These are phyloP conservation scores for Pisolithus albus DNA, from an alignment of 768 basidiomycete genomes.

Conservation along the genomic window DNA sequence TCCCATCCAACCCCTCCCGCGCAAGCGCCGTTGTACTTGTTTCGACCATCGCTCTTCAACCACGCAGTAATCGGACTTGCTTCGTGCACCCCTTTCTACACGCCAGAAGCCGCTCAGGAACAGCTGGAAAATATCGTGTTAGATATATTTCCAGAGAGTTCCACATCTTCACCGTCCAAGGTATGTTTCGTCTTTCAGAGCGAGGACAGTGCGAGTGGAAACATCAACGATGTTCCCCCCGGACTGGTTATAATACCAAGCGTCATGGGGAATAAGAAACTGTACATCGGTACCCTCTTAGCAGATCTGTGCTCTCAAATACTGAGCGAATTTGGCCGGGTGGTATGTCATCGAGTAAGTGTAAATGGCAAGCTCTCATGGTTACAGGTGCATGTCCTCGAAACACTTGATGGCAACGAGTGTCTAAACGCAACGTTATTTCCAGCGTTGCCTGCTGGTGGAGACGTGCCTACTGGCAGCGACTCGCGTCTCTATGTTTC, in stretches of 20 bases:
- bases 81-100: conserved; percentile 51
- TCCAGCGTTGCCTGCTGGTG: conserved; percentile 51
- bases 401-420: conserved; percentile 81
- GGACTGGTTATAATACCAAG: conserved; percentile 76
- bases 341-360: conserved; percentile 48
- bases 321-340: conserved; percentile 73
- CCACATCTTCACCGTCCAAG: conserved; percentile 70
- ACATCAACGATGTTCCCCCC: conserved; percentile 48
- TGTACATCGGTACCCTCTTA: conserved; percentile 83
- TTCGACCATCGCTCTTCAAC: conserved; percentile 77
- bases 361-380: conserved; percentile 5
- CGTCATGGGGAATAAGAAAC: conserved; percentile 79
- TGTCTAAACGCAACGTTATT: conserved; percentile 67
- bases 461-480: conserved; percentile 55
- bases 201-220: conserved; percentile 44
- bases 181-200: conserved; percentile 84
- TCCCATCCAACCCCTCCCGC: conserved; percentile 68
- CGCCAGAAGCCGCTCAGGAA: conserved; percentile 45
- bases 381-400: conserved; percentile 64
- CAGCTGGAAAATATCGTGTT: conserved; percentile 62
- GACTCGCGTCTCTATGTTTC: conserved; percentile 41
- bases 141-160: conserved; percentile 60
- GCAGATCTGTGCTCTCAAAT: conserved; percentile 87
- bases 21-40: conserved; percentile 60
- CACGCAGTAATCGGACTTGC: conserved; percentile 87